Conservation (phyloP, 176 grass and related monocot species). For the Leersia perrieri region DNA sequence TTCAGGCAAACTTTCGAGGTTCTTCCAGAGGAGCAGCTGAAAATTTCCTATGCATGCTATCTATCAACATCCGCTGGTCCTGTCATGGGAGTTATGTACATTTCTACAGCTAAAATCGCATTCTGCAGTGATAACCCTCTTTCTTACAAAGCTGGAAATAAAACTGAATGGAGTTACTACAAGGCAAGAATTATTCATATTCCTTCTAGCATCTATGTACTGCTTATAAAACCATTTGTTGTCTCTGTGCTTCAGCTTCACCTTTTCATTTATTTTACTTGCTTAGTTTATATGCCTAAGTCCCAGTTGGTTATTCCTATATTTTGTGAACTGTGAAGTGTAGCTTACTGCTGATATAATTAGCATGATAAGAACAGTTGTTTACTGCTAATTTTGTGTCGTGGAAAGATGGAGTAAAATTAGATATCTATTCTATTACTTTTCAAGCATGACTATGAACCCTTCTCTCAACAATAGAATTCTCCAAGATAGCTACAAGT, state of each 20-base stretch:
- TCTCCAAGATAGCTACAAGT: not conserved
- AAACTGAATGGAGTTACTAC: conserved; percentile 95
- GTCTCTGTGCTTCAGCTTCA: not conserved
- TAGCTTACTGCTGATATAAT: not conserved
- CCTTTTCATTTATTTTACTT: not conserved
- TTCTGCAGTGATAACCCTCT: conserved; percentile 89
- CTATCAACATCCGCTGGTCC: conserved; percentile 91
- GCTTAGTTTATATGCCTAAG: not conserved
- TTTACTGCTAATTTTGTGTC: not conserved
- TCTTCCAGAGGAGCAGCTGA: conserved; percentile 72
- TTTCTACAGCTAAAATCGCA: conserved; percentile 90
- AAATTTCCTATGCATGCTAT: conserved; percentile 76
- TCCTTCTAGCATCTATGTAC: conserved; percentile 19
- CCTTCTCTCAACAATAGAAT: not conserved
- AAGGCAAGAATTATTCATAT: conserved; percentile 45
- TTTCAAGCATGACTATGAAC: not conserved
- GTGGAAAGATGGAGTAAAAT: not conserved
- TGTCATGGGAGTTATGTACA: conserved; percentile 88
- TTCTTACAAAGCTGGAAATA: conserved; percentile 79
- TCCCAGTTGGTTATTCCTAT: not conserved
- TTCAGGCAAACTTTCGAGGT: conserved; percentile 81
- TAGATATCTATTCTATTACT: not conserved
- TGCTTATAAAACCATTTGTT: not conserved
- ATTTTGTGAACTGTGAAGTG: conserved; percentile 10
- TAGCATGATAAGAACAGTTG: not conserved